Evolutionary conservation across 148 eudicot species (phyloP).

Genomic region (Spergularia bocconei): DNA sequence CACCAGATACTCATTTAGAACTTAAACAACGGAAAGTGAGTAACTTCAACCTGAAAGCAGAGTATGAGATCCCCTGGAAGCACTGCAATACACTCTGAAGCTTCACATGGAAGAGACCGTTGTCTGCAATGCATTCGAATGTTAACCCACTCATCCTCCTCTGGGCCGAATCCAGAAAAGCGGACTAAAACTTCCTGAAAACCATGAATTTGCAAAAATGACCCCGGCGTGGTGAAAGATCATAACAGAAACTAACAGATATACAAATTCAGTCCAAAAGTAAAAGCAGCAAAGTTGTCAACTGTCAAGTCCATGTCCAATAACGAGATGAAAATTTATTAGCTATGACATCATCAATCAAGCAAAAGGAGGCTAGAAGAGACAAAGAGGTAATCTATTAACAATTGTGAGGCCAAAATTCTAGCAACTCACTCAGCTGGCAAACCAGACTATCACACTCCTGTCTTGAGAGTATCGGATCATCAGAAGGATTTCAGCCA

Average conservation of each 20-base stretch:
- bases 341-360: background rate
- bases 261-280: background rate
- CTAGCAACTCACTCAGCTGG: background rate
- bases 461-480: background rate
- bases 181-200: constrained; percentile 93
- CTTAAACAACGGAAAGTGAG: background rate
- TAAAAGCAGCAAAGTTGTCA: background rate
- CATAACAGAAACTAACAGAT: background rate
- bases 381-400: background rate
- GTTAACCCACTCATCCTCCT: constrained; percentile 97
- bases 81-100: constrained; percentile 87
- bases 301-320: background rate
- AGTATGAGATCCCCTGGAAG: constrained; percentile 87
- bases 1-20: background rate
- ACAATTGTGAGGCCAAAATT: background rate
- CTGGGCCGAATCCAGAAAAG: constrained; percentile 88
- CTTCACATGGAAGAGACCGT: constrained; percentile 93
- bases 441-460: background rate
- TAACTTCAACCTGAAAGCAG: constrained; percentile 77
- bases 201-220: constrained; percentile 19
- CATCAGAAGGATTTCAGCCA: background rate
- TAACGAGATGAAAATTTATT: background rate
- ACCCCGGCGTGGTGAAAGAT: constrained; percentile 1
- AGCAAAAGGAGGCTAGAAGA: background rate
- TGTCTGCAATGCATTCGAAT: constrained; percentile 84